Conservation (phyloP, 1,139 yeast species). For the Protomyces macrosporus region DNA sequence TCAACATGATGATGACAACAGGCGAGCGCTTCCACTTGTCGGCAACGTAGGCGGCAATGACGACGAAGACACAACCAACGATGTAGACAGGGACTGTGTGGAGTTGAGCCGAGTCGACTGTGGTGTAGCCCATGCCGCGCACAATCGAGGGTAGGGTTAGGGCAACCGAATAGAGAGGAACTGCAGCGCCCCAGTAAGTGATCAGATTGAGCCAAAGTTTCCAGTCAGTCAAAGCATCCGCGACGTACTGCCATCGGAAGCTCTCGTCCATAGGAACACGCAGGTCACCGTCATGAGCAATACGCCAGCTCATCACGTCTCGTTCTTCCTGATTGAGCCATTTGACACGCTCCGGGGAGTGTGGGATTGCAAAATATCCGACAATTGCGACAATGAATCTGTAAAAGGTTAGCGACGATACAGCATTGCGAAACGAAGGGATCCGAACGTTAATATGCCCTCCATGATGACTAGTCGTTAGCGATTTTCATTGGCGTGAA, state of each 20-base stretch:
- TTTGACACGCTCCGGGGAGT: constrained; percentile 64
- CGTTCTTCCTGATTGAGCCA: constrained; percentile 43
- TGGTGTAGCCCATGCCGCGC: constrained; percentile 36
- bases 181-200: constrained; percentile 9
- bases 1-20: constrained; percentile 37
- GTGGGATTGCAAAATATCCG: constrained; percentile 63
- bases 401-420: no score
- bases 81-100: constrained; percentile 41
- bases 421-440: no score
- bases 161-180: constrained; percentile 33
- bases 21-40: constrained; percentile 40
- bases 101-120: constrained; percentile 35
- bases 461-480: constrained; percentile 49
- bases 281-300: constrained; percentile 13
- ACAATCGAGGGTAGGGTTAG: constrained; percentile 40
- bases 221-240: constrained; percentile 23
- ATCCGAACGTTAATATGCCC: constrained; percentile 56
- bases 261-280: not conserved
- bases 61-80: constrained; percentile 39
- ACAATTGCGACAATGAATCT: constrained; percentile 49
- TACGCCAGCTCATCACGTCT: constrained; percentile 8
- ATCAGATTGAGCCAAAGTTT: not conserved
- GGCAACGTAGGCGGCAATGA: constrained; percentile 38
- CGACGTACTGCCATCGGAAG: constrained; percentile 19
- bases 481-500: no score